Percentiles rank a stretch among this genome's conserved stretches.
These are phyloP conservation scores for Globisporangium barbulae DNA, from an alignment of 352 stramenopile genomes.

Conservation along the genomic window DNA sequence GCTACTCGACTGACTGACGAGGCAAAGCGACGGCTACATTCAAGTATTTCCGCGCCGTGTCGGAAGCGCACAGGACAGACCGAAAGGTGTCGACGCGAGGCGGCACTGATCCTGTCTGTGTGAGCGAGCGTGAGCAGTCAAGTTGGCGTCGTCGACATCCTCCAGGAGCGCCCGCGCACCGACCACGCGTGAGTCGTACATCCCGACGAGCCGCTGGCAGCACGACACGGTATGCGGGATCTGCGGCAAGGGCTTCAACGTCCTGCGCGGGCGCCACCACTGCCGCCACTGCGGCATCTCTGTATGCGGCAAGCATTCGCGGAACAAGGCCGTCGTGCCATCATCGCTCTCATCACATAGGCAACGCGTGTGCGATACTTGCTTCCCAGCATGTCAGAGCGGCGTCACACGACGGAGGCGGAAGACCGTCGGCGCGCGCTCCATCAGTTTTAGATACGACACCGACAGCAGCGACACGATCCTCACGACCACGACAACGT, in stretches of 20 bases:
- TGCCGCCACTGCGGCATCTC: slow-evolving; percentile 74
- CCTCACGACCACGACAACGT: slow-evolving; percentile 5
- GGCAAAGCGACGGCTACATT: neutral
- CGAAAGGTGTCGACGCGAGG: neutral
- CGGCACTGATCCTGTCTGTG: slow-evolving; percentile 1
- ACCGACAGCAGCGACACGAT: slow-evolving; percentile 12
- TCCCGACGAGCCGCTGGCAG: slow-evolving; percentile 56
- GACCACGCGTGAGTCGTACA: slow-evolving; percentile 41
- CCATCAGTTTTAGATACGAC: slow-evolving; percentile 12
- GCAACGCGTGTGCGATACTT: slow-evolving; percentile 76
- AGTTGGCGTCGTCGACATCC: slow-evolving; percentile 1
- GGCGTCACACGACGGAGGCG: slow-evolving; percentile 15
- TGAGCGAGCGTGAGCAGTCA: neutral
- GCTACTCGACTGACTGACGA: neutral
- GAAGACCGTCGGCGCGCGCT: slow-evolving; percentile 16
- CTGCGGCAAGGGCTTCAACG: slow-evolving; percentile 54
- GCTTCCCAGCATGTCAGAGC: slow-evolving; percentile 50
- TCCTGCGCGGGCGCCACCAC: slow-evolving; percentile 70
- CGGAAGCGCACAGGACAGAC: neutral
- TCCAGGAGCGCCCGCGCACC: slow-evolving; percentile 10
- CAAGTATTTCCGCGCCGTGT: neutral
- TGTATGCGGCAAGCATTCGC: slow-evolving; percentile 73
- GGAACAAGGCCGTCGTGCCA: slow-evolving; percentile 60
- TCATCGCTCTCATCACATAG: slow-evolving; percentile 56
- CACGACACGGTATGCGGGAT: slow-evolving; percentile 53